Evolutionary conservation across 768 basidiomycete species (phyloP).

Genomic region (Boletus rubropictus): DNA sequence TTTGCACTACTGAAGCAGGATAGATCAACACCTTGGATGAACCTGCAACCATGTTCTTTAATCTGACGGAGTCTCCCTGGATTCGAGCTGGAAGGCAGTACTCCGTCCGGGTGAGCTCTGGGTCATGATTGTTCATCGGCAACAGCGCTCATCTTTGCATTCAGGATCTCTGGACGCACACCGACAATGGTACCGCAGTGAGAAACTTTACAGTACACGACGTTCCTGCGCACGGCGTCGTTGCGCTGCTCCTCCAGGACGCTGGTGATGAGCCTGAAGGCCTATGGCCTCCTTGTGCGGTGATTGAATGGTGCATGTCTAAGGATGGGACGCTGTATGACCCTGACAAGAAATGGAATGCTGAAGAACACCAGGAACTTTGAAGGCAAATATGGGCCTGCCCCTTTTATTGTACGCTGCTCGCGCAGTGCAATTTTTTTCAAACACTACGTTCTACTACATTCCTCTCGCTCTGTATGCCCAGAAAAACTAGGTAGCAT

Average conservation of each 20-base stretch:
- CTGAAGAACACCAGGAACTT: slow-evolving; percentile 9
- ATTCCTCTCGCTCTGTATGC: too few relatives aligned
- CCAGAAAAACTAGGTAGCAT: too few relatives aligned
- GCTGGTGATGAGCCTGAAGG: slow-evolving; percentile 62
- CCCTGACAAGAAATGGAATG: slow-evolving; percentile 23
- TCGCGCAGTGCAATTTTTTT: too few relatives aligned
- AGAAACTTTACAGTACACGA: slow-evolving; percentile 48
- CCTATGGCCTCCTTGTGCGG: slow-evolving; percentile 51
- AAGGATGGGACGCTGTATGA: slow-evolving; percentile 48
- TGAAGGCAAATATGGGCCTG: neutral
- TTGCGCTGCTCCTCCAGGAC: slow-evolving; percentile 60
- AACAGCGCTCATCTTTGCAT: neutral
- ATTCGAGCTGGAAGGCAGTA: slow-evolving; percentile 63
- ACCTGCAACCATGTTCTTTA: slow-evolving; percentile 55
- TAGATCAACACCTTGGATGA: slow-evolving; percentile 58
- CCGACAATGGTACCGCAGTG: slow-evolving; percentile 60
- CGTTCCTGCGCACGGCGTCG: slow-evolving; percentile 65
- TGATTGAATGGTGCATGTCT: slow-evolving; percentile 51
- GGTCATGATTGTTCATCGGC: neutral
- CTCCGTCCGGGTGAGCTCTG: slow-evolving; percentile 48
- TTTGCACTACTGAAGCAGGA: neutral
- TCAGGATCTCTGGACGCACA: slow-evolving; percentile 71
- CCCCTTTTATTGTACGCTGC: too few relatives aligned
- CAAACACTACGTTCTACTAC: too few relatives aligned
- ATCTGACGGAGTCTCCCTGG: slow-evolving; percentile 65